These are phyloP conservation scores for Daedalea quercina DNA, from an alignment of 768 basidiomycete species.

Conservation along the genomic window DNA sequence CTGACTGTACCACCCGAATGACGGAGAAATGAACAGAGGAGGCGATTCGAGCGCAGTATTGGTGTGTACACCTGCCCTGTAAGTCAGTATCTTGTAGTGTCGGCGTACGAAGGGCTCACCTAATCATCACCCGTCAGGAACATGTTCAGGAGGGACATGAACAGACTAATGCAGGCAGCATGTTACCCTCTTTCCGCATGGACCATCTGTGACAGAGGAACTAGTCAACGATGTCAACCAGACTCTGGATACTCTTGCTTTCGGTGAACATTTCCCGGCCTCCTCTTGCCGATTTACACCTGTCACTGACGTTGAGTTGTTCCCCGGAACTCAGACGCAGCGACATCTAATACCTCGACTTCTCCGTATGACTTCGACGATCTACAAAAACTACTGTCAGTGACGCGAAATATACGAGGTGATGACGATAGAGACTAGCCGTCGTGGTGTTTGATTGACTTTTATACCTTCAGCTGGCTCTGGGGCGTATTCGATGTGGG, in stretches of 20 bases:
- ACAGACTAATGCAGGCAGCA: conserved; percentile 12
- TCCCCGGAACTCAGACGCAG: conserved; percentile 1
- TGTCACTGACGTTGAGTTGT: background rate
- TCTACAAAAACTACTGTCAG: background rate
- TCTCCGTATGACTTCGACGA: conserved; percentile 4
- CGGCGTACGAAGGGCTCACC: no score
- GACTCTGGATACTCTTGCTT: conserved; percentile 4
- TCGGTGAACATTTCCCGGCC: conserved; percentile 4
- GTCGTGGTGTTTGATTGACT: no score
- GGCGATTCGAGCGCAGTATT: conserved; percentile 1
- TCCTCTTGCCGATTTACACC: background rate
- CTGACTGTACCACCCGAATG: no score
- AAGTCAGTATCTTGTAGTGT: no score
- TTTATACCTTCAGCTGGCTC: no score
- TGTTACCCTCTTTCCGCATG: conserved; percentile 15
- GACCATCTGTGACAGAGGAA: background rate
- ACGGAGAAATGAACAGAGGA: background rate
- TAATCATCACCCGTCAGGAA: background rate
- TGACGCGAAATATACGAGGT: background rate
- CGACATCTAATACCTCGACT: conserved; percentile 12
- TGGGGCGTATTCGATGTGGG: background rate
- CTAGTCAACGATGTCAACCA: conserved; percentile 4
- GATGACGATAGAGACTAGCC: no score
- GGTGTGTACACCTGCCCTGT: conserved; percentile 6
- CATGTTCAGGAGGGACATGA: background rate